A percentile compares a stretch with the other conserved stretches of the same genome.
Evolutionary conservation across 225 moss, liverwort and hornwort genomes (phyloP).

Genomic region (Thuidium tamariscinum): DNA sequence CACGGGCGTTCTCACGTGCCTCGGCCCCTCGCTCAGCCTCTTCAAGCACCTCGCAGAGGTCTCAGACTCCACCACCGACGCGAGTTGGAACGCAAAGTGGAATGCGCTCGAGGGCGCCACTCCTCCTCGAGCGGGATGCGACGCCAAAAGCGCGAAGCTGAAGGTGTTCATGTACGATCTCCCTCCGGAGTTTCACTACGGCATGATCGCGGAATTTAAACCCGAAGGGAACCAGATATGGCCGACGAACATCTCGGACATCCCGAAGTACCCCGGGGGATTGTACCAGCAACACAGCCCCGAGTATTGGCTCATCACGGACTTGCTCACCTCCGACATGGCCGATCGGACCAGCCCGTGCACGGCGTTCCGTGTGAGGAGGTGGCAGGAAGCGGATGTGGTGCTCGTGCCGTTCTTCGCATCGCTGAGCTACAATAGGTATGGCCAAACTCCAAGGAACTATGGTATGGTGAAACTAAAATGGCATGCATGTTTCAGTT

Average conservation of each 20-base stretch:
- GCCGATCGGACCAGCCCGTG: slow-evolving; percentile 36
- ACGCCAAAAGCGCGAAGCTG: slow-evolving; percentile 25
- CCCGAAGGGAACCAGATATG: slow-evolving; percentile 1
- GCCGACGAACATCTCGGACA: slow-evolving; percentile 33
- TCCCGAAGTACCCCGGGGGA: slow-evolving; percentile 60
- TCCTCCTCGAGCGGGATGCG: neutral
- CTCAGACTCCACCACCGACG: neutral
- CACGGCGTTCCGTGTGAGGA: slow-evolving; percentile 58
- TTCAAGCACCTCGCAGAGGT: neutral
- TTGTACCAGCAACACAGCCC: slow-evolving; percentile 76
- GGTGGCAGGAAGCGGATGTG: slow-evolving; percentile 48
- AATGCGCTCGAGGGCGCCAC: neutral
- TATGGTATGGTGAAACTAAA: neutral
- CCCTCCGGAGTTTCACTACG: slow-evolving; percentile 57
- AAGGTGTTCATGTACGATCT: slow-evolving; percentile 73
- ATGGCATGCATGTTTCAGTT: neutral
- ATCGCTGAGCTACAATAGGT: slow-evolving; percentile 66
- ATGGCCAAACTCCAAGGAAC: neutral
- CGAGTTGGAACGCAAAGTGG: neutral
- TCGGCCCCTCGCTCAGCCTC: neutral
- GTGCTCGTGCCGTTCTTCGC: slow-evolving; percentile 65
- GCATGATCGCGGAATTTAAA: slow-evolving; percentile 30
- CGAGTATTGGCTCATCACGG: slow-evolving; percentile 66
- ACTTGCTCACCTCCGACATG: slow-evolving; percentile 49
- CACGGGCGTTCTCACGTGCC: slow-evolving; percentile 1